Base-by-base conservation (phyloP, 805 yeast genomes). In the Metschnikowia drakensbergensis region DNA sequence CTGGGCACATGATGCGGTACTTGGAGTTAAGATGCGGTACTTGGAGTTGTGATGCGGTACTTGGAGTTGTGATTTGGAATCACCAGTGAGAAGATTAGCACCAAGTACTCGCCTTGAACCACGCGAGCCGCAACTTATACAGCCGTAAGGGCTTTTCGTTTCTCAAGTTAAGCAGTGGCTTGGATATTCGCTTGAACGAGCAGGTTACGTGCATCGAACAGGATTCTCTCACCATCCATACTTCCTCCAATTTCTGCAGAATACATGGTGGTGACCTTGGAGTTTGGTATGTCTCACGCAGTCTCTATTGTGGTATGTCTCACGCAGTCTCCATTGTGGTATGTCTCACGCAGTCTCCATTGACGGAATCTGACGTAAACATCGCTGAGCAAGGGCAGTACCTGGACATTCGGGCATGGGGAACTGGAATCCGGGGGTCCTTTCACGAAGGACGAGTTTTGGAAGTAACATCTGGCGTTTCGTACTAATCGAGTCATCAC, bases 61-160 rank as follows among this genome's bases (percentile, higher is more conserved):
- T 62, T 81, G 42, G 97, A 90, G 63, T 68, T 86, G 27, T 89
- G 95, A 92, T 86, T 82, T 62, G 97, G 96, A 0, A 71, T 84
- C 29, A 75, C 84, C 26, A 82, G 89, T 82, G 77, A 76, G 22
- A 63, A 66, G 22, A 73, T 85, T 60, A 85, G 95, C 57, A 83
- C 85, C 3, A 84, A 83, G 55, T 84, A 79, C 59, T 76, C 89
- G 64, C 77, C n/a, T 77, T 84, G 63, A 88, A 81, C 50, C 84
- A 83, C 56, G 82, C 80, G 44, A 96, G 97, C 1, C 73, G 96
- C 56, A 84, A 90, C 60, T 82, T 90, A n/a, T 71, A 80, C 52
- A 84, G 84, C 42, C 61, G 75, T 43, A 75, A 78, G 54, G 88
- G 88, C 0, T 85, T 83, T 63, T 79, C 73, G 42, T 58, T 62